Evolutionary conservation across 495 filamentous ascomycete species (phyloP), one percentile per base, ranked within the genome.

Genomic region (Podospora australis): DNA sequence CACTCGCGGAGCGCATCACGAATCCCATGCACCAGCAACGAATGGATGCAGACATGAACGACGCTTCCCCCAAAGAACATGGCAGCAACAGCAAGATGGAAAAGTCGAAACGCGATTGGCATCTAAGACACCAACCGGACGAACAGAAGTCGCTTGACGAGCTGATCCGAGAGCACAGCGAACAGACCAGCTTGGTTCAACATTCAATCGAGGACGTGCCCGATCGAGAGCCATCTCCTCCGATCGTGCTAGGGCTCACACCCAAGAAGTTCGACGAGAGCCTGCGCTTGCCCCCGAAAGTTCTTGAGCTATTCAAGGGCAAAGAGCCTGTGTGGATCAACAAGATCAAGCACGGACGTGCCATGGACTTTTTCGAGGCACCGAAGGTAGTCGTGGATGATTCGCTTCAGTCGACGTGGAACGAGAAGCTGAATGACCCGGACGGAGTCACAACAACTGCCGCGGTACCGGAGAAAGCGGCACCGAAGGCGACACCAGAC

Each of bases 301-400:
- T 56, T 13, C 9, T 22, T 9, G 10, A 29, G 13, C 23, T 56
- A 14, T 52, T 60, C 39, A 25, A 24, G 28, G 13, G 26, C 30
- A 20, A 30, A n/a, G 17, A 36, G 39, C 41, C 26, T 25, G 19
- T 46, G 6, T 55, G 42, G 38, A n/a, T 39, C 13, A 35, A 10
- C 13, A 47, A 26, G 8, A 47, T 36, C 9, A 28, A 41, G 22
- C 50, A 44, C 4, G 4, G 10, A 1, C 20, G 3, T n/a, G 26
- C 28, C 22, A 26, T 17, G 17, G 24, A 11, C 16, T 8, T 16
- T 13, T 46, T 44, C 25, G 5, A 25, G 7, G 23, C 26, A 6
- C 26, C 13, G 26, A n/a, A n/a, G n/a, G n/a, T n/a, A n/a, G n/a
- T n/a, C n/a, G n/a, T n/a, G n/a, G n/a, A n/a, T n/a, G n/a, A n/a